Evolutionary conservation across 78 protist species (phyloP).

Genomic region (Mantamonas sphyraenae): DNA sequence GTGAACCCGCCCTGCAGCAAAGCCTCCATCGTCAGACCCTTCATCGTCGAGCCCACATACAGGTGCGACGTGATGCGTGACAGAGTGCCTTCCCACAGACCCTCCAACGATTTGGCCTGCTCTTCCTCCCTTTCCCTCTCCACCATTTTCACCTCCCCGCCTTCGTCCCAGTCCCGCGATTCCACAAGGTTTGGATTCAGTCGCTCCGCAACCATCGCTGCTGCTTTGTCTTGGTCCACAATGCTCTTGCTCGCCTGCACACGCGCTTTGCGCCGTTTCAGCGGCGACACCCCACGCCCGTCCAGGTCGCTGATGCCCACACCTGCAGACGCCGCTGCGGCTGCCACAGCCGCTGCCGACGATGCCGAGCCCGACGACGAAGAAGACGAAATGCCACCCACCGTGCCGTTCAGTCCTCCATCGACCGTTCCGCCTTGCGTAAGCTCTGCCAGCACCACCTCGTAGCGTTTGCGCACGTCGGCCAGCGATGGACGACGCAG

Average conservation of each 20-base stretch:
- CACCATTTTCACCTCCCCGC: neutral
- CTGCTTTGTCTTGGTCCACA: neutral
- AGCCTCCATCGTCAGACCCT: neutral
- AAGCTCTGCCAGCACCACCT: neutral
- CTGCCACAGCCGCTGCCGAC: neutral
- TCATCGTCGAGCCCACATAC: neutral
- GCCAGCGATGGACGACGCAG: conserved; percentile 44
- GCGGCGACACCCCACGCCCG: neutral
- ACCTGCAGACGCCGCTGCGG: neutral
- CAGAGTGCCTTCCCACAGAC: neutral
- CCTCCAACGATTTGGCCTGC: neutral
- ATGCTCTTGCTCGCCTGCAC: neutral
- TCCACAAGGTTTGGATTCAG: neutral
- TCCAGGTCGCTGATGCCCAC: neutral
- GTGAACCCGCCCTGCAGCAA: neutral
- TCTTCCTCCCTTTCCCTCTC: neutral
- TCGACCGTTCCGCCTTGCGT: neutral
- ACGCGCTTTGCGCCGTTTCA: too few species aligned
- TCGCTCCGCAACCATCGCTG: neutral
- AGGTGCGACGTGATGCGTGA: neutral
- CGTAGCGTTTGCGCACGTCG: conserved; percentile 17
- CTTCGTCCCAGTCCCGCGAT: neutral
- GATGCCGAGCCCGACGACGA: too few species aligned
- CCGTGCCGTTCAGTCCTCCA: neutral
- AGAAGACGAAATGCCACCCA: too few species aligned